Evolutionary conservation across 1,284 basidiomycete species (phyloP), one percentile per base, ranked within the genome.

Genomic region (Cutaneotrichosporon dermatis): DNA sequence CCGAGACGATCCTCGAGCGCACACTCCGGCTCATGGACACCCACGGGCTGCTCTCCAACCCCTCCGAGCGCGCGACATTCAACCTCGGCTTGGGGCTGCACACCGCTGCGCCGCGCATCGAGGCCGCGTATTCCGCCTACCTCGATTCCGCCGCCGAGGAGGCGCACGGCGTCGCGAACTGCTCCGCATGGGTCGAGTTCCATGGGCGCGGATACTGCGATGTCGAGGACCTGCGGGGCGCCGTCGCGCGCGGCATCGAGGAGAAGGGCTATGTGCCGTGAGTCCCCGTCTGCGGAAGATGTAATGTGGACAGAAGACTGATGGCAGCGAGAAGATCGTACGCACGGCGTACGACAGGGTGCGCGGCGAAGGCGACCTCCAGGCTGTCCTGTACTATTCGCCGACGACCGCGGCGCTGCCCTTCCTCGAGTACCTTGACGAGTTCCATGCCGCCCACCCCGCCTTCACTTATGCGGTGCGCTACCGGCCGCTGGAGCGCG

Each of bases 131-230:
- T 58, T 67, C 60, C 12, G 74, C 65, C 57, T 78, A 74, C 56
- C 25, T 25, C 25, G 25, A 25, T 25, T 25, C 25, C 25, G 25
- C 25, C 25, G 25, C 25, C 25, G 79, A 84, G 54, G 78, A 81
- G 33, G 80, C 82, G 1, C 74, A 90, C 7, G 76, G 85, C 40
- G 75, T 78, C 10, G 71, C 15, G 4, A 73, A 75, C 0, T 93
- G 92, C 70, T 85, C 82, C 1, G 87, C 87, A n/a, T 95, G 91
- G 92, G 86, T 94, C 4, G 89, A 93, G 61, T 93, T 90, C 88
- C 87, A 88, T 67, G 89, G 90, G 0, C 79, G 85, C 60, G 82
- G 85, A 13, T 84, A 88, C 9, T 95, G 92, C 71, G 85, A 86
- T 56, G 82, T 84, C 3, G 84, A 88, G 45, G 83, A 80, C 4